Evolutionary conservation across 2,329 filamentous ascomycete species (phyloP).

Genomic region (Cladosporium colombiae): DNA sequence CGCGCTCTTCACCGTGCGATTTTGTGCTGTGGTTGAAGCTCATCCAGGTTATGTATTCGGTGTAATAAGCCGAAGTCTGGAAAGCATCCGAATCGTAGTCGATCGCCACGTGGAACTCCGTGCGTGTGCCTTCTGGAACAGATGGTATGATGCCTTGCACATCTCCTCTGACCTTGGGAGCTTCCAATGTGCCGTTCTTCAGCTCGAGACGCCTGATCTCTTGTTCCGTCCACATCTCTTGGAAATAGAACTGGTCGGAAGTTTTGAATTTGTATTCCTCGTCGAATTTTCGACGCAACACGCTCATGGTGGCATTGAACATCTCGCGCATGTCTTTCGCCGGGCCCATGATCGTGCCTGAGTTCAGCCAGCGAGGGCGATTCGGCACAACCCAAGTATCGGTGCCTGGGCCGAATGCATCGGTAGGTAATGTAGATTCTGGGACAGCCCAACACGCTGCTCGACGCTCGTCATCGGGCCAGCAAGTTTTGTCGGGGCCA

Average conservation of each 20-base stretch:
- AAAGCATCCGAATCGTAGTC: constrained; percentile 31
- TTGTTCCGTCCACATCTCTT: constrained; percentile 25
- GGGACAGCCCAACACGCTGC: constrained; percentile 35
- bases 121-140: constrained; percentile 23
- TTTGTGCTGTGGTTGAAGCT: constrained; percentile 27
- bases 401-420: constrained; percentile 36
- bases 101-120: constrained; percentile 28
- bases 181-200: constrained; percentile 1
- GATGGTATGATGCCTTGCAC: constrained; percentile 22
- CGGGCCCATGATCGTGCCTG: constrained; percentile 51
- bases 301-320: constrained; percentile 40
- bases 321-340: constrained; percentile 31
- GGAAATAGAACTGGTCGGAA: constrained; percentile 25
- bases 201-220: constrained; percentile 19
- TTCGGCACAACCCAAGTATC: constrained; percentile 38
- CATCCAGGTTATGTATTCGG: constrained; percentile 28
- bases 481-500: constrained; percentile 36
- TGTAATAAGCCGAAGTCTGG: constrained; percentile 27
- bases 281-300: constrained; percentile 24
- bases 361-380: constrained; percentile 40
- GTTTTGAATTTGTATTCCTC: constrained; percentile 21
- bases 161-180: neutral
- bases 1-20: neutral
- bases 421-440: constrained; percentile 25
- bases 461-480: constrained; percentile 30